phyloP scores from a whole-genome alignment of 176 grass and related monocot genomes.

The Carex parvula region DNA sequence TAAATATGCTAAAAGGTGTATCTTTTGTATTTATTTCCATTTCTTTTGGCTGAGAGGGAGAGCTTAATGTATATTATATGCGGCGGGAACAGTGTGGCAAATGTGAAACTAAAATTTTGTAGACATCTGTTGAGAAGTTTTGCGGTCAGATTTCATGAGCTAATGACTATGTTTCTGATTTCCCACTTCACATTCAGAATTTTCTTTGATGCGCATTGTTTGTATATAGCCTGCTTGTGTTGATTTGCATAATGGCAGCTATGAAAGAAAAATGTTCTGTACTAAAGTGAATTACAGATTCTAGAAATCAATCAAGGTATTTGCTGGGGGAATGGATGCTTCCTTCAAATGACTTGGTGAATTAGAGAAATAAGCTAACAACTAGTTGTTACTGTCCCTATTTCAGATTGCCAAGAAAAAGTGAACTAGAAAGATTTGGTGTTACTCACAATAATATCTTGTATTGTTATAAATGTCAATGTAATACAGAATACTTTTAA shows the following conservation, averaged over 20 bases:
- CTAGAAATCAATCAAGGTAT: not conserved
- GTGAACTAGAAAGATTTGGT: not conserved
- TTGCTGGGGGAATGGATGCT: not conserved
- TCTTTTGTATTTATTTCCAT: conserved; percentile 23
- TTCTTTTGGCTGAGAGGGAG: conserved; percentile 14
- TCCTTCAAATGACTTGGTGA: conserved; percentile 5
- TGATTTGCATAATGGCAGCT: not conserved
- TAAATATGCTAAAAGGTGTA: conserved; percentile 15
- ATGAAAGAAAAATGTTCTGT: not conserved
- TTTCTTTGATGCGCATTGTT: not conserved
- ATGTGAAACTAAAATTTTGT: conserved; percentile 23
- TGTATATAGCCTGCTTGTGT: not conserved
- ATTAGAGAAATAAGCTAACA: not conserved
- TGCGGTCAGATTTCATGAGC: not conserved
- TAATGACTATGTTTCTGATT: not conserved
- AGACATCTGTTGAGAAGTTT: conserved; percentile 14
- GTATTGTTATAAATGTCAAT: conserved; percentile 15
- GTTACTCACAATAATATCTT: conserved; percentile 13
- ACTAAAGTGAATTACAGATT: not conserved
- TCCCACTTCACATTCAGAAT: not conserved
- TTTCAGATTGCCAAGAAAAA: not conserved
- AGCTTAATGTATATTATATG: conserved; percentile 17
- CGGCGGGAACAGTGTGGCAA: not conserved
- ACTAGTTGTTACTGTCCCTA: not conserved
- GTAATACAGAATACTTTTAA: not conserved